Conservation (phyloP, 176 grass and related monocot species). For the Poa pratensis region DNA sequence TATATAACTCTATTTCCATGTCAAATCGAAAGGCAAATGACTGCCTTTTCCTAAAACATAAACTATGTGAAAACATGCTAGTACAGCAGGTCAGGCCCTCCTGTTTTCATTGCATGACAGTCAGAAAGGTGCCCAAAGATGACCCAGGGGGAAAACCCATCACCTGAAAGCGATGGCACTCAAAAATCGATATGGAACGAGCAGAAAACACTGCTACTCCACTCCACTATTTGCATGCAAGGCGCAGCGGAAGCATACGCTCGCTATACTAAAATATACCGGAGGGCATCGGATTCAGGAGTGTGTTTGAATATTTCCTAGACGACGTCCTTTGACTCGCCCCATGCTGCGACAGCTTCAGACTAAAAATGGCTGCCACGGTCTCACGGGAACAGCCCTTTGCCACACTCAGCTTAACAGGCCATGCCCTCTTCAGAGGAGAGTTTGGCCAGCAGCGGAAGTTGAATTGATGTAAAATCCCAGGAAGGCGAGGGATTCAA, state of each 20-base stretch:
- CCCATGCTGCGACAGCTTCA: not conserved
- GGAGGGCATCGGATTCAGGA: conserved; percentile 21
- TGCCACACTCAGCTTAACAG: conserved; percentile 1
- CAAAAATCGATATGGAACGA: not conserved
- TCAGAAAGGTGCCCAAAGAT: not conserved
- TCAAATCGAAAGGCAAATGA: too few relatives aligned
- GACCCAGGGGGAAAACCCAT: not conserved
- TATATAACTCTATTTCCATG: too few relatives aligned
- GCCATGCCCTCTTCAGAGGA: not conserved
- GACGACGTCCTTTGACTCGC: not conserved
- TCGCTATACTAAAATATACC: not conserved
- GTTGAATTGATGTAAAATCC: not conserved
- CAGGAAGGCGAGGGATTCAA: not conserved
- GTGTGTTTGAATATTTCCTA: conserved; percentile 25
- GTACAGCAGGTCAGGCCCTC: not conserved
- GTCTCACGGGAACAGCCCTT: not conserved
- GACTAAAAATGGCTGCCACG: not conserved
- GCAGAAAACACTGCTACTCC: not conserved
- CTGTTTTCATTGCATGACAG: not conserved
- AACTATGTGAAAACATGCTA: not conserved
- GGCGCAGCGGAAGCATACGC: not conserved
- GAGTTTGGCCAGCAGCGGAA: not conserved
- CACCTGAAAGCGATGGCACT: not conserved
- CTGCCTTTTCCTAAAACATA: too few relatives aligned
- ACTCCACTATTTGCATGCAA: conserved; percentile 3